Conservation (phyloP, 495 filamentous ascomycete species). For the Symbiotaphrina buchneri region DNA sequence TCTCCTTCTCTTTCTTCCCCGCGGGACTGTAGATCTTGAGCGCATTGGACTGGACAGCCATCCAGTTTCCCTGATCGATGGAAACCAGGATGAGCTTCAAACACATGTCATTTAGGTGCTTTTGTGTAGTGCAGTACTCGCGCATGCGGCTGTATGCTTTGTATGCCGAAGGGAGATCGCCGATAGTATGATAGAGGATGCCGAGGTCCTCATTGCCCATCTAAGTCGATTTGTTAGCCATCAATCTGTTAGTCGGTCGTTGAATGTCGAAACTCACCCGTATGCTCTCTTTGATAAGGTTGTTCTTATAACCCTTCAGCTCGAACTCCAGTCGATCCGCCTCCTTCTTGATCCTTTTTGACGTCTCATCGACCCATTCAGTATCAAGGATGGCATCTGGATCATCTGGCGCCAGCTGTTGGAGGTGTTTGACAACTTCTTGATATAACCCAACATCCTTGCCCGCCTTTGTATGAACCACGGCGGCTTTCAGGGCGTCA, state of each 20-base stretch:
- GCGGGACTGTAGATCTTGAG: constrained; percentile 35
- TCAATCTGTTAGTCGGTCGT: not conserved
- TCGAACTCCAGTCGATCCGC: constrained; percentile 57
- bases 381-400: constrained; percentile 40
- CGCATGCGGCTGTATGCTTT: constrained; percentile 55
- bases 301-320: constrained; percentile 88
- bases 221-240: constrained; percentile 14
- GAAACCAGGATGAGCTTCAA: constrained; percentile 42
- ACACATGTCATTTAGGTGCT: constrained; percentile 48
- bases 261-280: constrained; percentile 29
- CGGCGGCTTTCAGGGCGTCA: constrained; percentile 62
- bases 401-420: constrained; percentile 39
- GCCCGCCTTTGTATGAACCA: constrained; percentile 54
- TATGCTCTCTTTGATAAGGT: constrained; percentile 93
- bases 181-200: constrained; percentile 39
- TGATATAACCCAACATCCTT: constrained; percentile 52
- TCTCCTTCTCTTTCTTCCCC: constrained; percentile 28
- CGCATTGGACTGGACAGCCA: constrained; percentile 39
- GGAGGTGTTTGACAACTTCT: constrained; percentile 39
- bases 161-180: constrained; percentile 33
- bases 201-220: constrained; percentile 63
- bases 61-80: constrained; percentile 45
- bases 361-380: constrained; percentile 42
- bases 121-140: constrained; percentile 46
- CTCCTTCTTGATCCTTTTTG: constrained; percentile 37